A percentile compares a stretch with the other conserved stretches of the same genome.
Conservation (phyloP, 805 yeast species). For the Yamadazyma ubonensis region DNA sequence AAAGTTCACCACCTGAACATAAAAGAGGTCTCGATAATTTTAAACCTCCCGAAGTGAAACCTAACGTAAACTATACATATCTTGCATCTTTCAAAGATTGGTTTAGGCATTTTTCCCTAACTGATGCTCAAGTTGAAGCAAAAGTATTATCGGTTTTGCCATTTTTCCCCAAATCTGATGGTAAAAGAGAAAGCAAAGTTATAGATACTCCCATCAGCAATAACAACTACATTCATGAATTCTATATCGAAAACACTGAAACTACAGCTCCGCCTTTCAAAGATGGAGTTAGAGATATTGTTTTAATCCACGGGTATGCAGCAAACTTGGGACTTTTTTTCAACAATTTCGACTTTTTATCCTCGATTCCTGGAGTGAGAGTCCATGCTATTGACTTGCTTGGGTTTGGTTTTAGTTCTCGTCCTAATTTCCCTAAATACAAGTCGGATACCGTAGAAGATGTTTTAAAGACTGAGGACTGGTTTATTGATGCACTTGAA, state of each 20-base stretch:
- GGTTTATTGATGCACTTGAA: conserved; percentile 45
- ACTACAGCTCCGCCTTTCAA: conserved; percentile 7
- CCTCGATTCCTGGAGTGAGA: conserved; percentile 51
- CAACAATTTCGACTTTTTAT: conserved; percentile 57
- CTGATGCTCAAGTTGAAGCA: conserved; percentile 31
- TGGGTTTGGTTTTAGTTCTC: conserved; percentile 68
- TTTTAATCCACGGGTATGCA: conserved; percentile 89
- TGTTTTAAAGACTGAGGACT: conserved; percentile 37
- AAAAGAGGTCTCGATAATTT: conserved; percentile 6
- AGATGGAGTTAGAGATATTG: conserved; percentile 46
- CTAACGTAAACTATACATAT: conserved; percentile 5
- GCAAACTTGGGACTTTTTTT: conserved; percentile 84
- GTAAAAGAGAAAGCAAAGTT: conserved; percentile 44
- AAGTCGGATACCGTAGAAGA: conserved; percentile 31
- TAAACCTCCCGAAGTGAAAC: conserved; percentile 2
- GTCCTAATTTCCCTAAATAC: conserved; percentile 47
- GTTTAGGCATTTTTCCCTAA: conserved; percentile 25
- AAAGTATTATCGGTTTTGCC: conserved; percentile 57
- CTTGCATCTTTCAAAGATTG: conserved; percentile 26
- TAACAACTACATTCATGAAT: conserved; percentile 71
- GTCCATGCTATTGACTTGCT: conserved; percentile 70
- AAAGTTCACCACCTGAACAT: neutral
- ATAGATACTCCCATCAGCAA: conserved; percentile 56
- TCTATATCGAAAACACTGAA: conserved; percentile 53
- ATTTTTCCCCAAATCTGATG: conserved; percentile 55